A percentile compares a stretch with the other conserved stretches of the same genome.
These are phyloP conservation scores for Heritiera fomes DNA, from an alignment of 345 rosid genomes.

Conservation along the genomic window DNA sequence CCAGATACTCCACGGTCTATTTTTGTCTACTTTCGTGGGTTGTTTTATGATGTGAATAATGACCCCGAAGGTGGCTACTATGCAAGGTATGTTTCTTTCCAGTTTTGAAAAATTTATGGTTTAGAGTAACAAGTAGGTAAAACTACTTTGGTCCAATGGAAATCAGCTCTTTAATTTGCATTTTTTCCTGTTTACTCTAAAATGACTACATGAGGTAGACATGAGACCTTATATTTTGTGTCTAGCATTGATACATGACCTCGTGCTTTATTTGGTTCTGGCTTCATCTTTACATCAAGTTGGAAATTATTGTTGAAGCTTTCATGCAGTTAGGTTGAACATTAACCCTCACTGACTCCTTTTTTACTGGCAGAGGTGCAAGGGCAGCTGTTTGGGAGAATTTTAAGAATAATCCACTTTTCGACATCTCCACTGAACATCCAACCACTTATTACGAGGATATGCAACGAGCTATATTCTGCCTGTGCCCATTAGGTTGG, in stretches of 20 bases:
- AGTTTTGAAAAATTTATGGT: not conserved
- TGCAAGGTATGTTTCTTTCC: slow-evolving; percentile 60
- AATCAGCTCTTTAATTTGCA: not conserved
- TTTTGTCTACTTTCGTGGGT: slow-evolving; percentile 91
- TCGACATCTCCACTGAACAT: slow-evolving; percentile 94
- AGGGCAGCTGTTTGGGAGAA: slow-evolving; percentile 99
- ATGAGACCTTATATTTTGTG: not conserved
- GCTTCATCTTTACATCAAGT: not conserved
- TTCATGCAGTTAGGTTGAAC: not conserved
- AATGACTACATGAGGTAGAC: slow-evolving; percentile 1
- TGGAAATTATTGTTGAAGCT: not conserved
- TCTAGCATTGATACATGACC: not conserved
- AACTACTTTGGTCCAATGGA: not conserved
- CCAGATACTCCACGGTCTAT: slow-evolving; percentile 78
- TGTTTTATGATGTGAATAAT: slow-evolving; percentile 90
- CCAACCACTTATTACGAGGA: slow-evolving; percentile 96
- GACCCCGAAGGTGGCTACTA: slow-evolving; percentile 98
- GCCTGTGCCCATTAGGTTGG: slow-evolving; percentile 94
- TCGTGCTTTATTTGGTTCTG: not conserved
- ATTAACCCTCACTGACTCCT: slow-evolving; percentile 19
- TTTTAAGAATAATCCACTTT: slow-evolving; percentile 86
- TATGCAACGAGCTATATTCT: slow-evolving; percentile 92
- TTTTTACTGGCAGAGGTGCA: slow-evolving; percentile 65
- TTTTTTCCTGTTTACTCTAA: not conserved
- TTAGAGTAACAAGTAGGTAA: not conserved